Evolutionary conservation across 2,329 filamentous ascomycete species (phyloP).

Genomic region (Sclerotinia subarctica): DNA sequence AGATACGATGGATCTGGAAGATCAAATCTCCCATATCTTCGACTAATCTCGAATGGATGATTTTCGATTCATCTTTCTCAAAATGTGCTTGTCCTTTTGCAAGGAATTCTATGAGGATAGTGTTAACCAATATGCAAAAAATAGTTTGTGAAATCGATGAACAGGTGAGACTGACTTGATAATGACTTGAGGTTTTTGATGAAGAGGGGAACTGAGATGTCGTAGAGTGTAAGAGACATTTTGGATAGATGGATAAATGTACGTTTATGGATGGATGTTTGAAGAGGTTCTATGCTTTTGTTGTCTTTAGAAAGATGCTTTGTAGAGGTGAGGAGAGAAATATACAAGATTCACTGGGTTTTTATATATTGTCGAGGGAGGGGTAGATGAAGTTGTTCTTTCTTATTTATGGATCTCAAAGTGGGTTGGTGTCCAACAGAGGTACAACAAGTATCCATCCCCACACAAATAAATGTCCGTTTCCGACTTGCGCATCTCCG

Average conservation of each 20-base stretch:
- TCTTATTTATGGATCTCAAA: not conserved
- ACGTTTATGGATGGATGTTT: too few species aligned
- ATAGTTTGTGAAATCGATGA: too few species aligned
- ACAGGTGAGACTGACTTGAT: conserved; percentile 3
- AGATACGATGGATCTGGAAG: conserved; percentile 48
- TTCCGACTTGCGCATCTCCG: not conserved
- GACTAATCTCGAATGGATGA: conserved; percentile 41
- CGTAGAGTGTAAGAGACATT: conserved; percentile 19
- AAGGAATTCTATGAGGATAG: not conserved
- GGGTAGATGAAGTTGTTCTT: not conserved
- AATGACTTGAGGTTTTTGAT: conserved; percentile 12
- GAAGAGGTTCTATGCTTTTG: not conserved
- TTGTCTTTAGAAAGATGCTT: not conserved
- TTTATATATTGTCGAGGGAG: not conserved
- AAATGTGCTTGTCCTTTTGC: conserved; percentile 5
- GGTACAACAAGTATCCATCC: not conserved
- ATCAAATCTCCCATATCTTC: conserved; percentile 49
- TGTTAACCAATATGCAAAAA: not conserved
- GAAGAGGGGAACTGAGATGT: not conserved
- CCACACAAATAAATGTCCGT: not conserved
- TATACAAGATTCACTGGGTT: not conserved
- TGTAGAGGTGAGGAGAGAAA: not conserved
- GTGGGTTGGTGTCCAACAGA: not conserved
- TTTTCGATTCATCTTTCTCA: conserved; percentile 13
- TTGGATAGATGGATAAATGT: not conserved